Evolutionary conservation across 2,329 filamentous ascomycete species (phyloP).

Genomic region (Fusarium sp.): DNA sequence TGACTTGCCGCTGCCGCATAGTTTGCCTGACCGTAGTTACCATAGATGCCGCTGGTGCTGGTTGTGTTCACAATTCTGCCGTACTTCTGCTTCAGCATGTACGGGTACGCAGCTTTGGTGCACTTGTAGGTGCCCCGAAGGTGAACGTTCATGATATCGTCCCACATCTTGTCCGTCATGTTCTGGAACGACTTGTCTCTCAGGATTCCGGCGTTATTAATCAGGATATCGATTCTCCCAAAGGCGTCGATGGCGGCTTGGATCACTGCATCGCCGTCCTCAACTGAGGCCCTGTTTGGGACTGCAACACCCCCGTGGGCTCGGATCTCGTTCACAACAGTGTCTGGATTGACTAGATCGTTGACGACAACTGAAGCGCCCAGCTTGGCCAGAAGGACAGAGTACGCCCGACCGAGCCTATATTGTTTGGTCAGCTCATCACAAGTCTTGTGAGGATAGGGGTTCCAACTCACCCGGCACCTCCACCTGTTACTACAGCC

Average conservation of each 20-base stretch:
- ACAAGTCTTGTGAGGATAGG: slow-evolving; percentile 58
- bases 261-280: slow-evolving; percentile 91
- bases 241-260: slow-evolving; percentile 94
- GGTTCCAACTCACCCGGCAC: slow-evolving; percentile 67
- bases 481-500: slow-evolving; percentile 87
- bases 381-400: slow-evolving; percentile 84
- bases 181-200: slow-evolving; percentile 98
- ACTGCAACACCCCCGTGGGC: slow-evolving; percentile 89
- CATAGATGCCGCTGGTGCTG: slow-evolving; percentile 96
- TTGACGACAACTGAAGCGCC: slow-evolving; percentile 93
- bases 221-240: slow-evolving; percentile 91
- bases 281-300: slow-evolving; percentile 91
- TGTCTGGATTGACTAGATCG: slow-evolving; percentile 92
- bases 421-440: no score
- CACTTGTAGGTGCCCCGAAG: slow-evolving; percentile 95
- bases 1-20: slow-evolving; percentile 84
- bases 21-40: slow-evolving; percentile 99
- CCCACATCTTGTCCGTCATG: slow-evolving; percentile 96
- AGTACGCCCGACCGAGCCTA: slow-evolving; percentile 80
- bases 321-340: slow-evolving; percentile 91
- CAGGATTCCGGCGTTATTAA: slow-evolving; percentile 99
- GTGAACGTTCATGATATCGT: slow-evolving; percentile 92
- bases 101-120: slow-evolving; percentile 96
- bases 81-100: slow-evolving; percentile 98
- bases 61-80: slow-evolving; percentile 97